phyloP scores from a whole-genome alignment of 2,329 filamentous ascomycete species.

The Calonectria multiphialidica region DNA sequence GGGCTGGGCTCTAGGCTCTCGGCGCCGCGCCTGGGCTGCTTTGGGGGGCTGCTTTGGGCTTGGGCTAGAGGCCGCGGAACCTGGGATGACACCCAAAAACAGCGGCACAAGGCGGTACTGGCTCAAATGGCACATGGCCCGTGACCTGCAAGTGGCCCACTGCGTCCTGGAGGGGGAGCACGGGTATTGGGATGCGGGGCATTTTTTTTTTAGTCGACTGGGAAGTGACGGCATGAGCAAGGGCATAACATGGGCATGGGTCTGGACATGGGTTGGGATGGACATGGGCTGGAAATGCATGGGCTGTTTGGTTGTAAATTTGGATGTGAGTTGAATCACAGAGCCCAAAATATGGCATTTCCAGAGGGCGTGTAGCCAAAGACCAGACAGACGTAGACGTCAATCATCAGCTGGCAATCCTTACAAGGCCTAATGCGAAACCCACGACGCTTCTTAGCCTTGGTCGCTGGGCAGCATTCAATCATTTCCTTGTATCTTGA shows the following conservation, averaged over 20 bases:
- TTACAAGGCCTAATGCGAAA: slow-evolving; percentile 21
- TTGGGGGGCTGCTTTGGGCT: slow-evolving; percentile 23
- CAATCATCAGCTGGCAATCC: neutral
- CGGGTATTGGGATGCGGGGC: slow-evolving; percentile 41
- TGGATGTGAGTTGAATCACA: neutral
- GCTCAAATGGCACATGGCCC: slow-evolving; percentile 34
- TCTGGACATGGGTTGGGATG: slow-evolving; percentile 6
- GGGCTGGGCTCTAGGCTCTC: slow-evolving; percentile 33
- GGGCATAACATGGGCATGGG: slow-evolving; percentile 20
- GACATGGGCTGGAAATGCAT: slow-evolving; percentile 12
- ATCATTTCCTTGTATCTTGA: slow-evolving; percentile 16
- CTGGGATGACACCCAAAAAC: slow-evolving; percentile 35
- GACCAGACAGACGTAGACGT: slow-evolving; percentile 5
- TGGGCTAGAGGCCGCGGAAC: slow-evolving; percentile 34
- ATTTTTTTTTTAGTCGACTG: slow-evolving; percentile 39
- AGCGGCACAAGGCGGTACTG: slow-evolving; percentile 34
- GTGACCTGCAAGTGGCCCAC: slow-evolving; percentile 31
- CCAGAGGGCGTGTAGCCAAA: slow-evolving; percentile 3
- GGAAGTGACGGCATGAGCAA: slow-evolving; percentile 42
- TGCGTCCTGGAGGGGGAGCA: slow-evolving; percentile 30
- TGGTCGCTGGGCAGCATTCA: neutral
- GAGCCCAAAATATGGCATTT: slow-evolving; percentile 1
- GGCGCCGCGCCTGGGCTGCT: slow-evolving; percentile 32
- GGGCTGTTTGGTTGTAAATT: neutral
- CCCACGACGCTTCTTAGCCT: slow-evolving; percentile 28